Evolutionary conservation across 768 basidiomycete genomes (phyloP), one percentile per base, ranked within the genome.

Genomic region (Termitomyces sp.): DNA sequence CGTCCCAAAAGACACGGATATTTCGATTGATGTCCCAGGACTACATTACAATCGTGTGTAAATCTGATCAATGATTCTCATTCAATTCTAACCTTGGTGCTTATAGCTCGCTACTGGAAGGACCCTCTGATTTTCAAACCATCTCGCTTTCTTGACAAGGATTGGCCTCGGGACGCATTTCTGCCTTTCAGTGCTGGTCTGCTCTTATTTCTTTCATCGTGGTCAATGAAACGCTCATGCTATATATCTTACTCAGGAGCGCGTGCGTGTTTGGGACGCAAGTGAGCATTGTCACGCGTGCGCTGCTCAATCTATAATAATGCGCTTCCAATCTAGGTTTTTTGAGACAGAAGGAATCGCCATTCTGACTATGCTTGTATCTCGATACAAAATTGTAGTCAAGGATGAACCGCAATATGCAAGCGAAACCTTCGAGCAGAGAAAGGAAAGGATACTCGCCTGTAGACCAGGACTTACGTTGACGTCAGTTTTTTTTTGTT

Each of bases 91-190:
- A 22, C 34, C 44, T n/a, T 16, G 26, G 18, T 20, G n/a, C 36
- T 58, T 42, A 27, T 50, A 84, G 83, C 83, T 27, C 75, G 76
- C 36, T 83, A 83, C 64, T 85, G 84, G 83, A 67, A 79, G 50
- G 75, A 84, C 44, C 83, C 84, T 3, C 60, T 79, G 32, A 62
- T 62, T 8, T 85, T 83, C 67, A 74, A 72, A 40, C 72, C 72
- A 26, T 72, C 73, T 27, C 74, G 82, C 7, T 84, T 83, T 71
- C 67, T 83, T n/a, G 74, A 72, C 5, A 53, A 32, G 36, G 78
- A 83, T 47, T 85, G 80, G 77, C 75, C 79, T 22, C 72, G 76
- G 36, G 82, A 84, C 62, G 84, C 83, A 0, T 84, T 82, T 63
- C 39, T 81, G 27, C 81, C 82, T 4, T 84, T 83, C 64, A 81